Percentiles rank a stretch among this genome's conserved stretches.
Evolutionary conservation across 352 stramenopile species (phyloP).

Genomic region (Hyaloperonospora brassicae): DNA sequence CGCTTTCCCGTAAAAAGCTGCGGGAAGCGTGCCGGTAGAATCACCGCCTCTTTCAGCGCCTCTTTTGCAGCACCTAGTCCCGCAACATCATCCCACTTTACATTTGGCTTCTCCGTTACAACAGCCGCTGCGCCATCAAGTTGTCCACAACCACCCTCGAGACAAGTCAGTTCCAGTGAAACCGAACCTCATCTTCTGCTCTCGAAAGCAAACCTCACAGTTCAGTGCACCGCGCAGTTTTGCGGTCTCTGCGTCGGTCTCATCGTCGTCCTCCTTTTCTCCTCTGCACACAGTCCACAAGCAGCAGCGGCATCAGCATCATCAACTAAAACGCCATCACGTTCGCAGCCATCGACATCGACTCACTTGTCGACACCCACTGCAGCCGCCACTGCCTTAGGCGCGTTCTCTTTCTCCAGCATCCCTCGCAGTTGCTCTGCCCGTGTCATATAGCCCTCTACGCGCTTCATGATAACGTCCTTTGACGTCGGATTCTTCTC

Average conservation of each 20-base stretch:
- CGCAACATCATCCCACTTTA: slow-evolving; percentile 96
- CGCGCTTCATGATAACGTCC: slow-evolving; percentile 87
- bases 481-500: slow-evolving; percentile 88
- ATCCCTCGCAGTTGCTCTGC: slow-evolving; percentile 82
- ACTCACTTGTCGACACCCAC: slow-evolving; percentile 72
- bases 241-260: slow-evolving; percentile 90
- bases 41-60: slow-evolving; percentile 97
- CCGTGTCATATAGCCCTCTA: slow-evolving; percentile 86
- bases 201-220: slow-evolving; percentile 38
- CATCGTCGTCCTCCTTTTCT: slow-evolving; percentile 81
- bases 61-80: slow-evolving; percentile 96
- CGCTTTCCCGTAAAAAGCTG: slow-evolving; percentile 94
- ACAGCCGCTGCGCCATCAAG: slow-evolving; percentile 52
- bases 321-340: not conserved
- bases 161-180: not conserved
- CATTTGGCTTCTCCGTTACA: slow-evolving; percentile 88
- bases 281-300: slow-evolving; percentile 32
- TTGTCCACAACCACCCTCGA: slow-evolving; percentile 1
- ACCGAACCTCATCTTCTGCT: not conserved
- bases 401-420: slow-evolving; percentile 52
- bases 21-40: slow-evolving; percentile 92
- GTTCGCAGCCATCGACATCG: not conserved
- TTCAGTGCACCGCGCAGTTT: slow-evolving; percentile 93
- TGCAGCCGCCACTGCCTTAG: slow-evolving; percentile 49
- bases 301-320: too few species aligned